Conservation (phyloP, 768 basidiomycete species). For the Mycena albidolilacea region DNA sequence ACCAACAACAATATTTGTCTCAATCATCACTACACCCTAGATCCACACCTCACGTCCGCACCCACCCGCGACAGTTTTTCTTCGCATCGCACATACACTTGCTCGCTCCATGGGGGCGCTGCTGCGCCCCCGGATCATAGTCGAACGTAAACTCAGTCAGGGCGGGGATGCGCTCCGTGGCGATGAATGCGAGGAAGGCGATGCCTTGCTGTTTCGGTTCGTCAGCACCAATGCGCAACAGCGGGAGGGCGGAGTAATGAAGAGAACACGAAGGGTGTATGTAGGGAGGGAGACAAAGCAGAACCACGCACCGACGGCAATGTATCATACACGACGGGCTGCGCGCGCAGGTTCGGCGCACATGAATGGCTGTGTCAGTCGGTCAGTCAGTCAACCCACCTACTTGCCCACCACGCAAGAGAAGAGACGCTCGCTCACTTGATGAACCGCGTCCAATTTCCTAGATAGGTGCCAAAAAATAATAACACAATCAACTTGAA, state of each 20-base stretch:
- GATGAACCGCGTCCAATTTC: conserved; percentile 48
- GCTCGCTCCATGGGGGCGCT: not conserved
- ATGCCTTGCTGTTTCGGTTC: conserved; percentile 25
- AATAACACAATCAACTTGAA: not conserved
- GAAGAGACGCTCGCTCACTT: conserved; percentile 36
- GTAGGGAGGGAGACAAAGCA: conserved; percentile 29
- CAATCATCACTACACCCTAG: no score
- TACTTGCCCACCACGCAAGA: no score
- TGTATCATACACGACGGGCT: conserved; percentile 7
- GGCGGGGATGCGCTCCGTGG: conserved; percentile 37
- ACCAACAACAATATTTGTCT: no score
- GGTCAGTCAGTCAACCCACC: not conserved
- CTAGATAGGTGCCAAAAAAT: conserved; percentile 17
- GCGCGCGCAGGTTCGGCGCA: conserved; percentile 40
- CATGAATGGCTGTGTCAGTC: conserved; percentile 42
- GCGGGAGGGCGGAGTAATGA: not conserved
- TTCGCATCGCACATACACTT: not conserved
- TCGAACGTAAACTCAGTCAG: conserved; percentile 44
- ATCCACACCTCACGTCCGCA: not conserved
- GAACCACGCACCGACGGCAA: no score
- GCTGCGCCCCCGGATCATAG: conserved; percentile 39
- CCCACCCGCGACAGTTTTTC: conserved; percentile 3
- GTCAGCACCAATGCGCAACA: no score
- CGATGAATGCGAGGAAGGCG: conserved; percentile 45
- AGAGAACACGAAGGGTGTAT: not conserved